These are phyloP conservation scores for Boechera divaricarpa DNA, from an alignment of 345 rosid species.

Conservation along the genomic window DNA sequence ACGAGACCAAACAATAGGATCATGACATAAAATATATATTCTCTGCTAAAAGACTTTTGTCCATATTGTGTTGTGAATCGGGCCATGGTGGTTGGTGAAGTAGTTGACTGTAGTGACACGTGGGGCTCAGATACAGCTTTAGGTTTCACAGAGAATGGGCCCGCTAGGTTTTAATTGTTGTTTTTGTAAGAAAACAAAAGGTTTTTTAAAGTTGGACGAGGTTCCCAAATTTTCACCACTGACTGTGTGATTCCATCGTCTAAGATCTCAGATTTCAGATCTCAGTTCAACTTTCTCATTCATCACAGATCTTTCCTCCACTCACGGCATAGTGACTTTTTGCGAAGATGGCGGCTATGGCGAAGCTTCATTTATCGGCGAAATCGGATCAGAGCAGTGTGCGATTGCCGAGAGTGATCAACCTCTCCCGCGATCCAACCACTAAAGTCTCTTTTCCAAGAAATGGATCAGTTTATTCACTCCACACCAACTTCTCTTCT, in stretches of 20 bases:
- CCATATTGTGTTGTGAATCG: not conserved
- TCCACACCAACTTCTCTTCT: conserved; percentile 25
- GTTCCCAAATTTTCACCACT: not conserved
- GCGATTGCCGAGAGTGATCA: conserved; percentile 22
- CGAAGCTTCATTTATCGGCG: conserved; percentile 47
- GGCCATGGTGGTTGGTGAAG: conserved; percentile 25
- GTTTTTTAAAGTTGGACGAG: conserved; percentile 12
- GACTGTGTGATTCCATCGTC: conserved; percentile 8
- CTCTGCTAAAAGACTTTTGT: no score
- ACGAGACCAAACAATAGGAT: not conserved
- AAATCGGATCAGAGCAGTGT: conserved; percentile 41
- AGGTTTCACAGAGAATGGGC: conserved; percentile 26
- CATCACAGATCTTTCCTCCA: not conserved
- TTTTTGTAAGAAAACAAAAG: not conserved
- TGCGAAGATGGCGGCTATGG: conserved; percentile 47
- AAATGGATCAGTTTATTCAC: conserved; percentile 36
- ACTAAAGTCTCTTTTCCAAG: conserved; percentile 38
- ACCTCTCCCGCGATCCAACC: conserved; percentile 38
- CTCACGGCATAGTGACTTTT: not conserved
- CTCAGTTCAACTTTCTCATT: not conserved
- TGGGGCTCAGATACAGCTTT: conserved; percentile 21
- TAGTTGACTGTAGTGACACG: conserved; percentile 34
- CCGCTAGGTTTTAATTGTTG: not conserved
- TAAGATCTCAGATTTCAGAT: conserved; percentile 27
- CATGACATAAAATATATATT: no score